phyloP scores from a whole-genome alignment of 768 basidiomycete genomes.

The Boletus rufocinnamomeus region DNA sequence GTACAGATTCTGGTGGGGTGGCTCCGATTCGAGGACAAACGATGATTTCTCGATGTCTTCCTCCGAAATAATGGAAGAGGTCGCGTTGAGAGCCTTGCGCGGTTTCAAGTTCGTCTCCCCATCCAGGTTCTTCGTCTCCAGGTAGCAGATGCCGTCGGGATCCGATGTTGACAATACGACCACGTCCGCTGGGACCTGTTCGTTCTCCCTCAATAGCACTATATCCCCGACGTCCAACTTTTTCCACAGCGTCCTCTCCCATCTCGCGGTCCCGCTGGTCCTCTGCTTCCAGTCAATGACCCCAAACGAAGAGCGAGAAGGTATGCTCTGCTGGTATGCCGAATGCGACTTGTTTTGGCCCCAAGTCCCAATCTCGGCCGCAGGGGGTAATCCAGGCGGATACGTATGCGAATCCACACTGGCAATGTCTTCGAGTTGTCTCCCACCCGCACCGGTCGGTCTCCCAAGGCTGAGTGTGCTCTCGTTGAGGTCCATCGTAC shows the following conservation, averaged over 20 bases:
- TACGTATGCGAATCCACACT: conserved; percentile 69
- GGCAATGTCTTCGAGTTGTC: conserved; percentile 65
- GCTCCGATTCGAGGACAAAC: conserved; percentile 91
- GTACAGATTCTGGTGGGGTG: conserved; percentile 92
- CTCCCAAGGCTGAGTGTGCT: conserved; percentile 44
- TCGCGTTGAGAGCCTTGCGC: conserved; percentile 73
- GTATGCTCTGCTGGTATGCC: conserved; percentile 56
- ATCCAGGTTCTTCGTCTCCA: conserved; percentile 98
- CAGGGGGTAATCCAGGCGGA: conserved; percentile 46
- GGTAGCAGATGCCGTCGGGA: conserved; percentile 87
- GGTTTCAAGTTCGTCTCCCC: conserved; percentile 97
- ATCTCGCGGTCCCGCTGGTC: conserved; percentile 69
- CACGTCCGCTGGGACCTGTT: conserved; percentile 96
- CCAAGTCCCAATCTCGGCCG: conserved; percentile 39
- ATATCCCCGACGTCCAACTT: conserved; percentile 98
- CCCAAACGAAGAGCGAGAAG: conserved; percentile 58
- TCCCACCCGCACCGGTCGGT: conserved; percentile 44
- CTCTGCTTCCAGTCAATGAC: conserved; percentile 82
- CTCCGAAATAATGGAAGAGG: conserved; percentile 73
- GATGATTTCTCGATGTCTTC: conserved; percentile 87
- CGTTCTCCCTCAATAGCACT: conserved; percentile 87
- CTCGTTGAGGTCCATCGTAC: conserved; percentile 45
- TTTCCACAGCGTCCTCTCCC: conserved; percentile 98
- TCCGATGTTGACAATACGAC: conserved; percentile 91
- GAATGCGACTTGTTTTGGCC: conserved; percentile 42